A percentile compares a stretch with the other conserved stretches of the same genome.
phyloP scores from a whole-genome alignment of 2,329 filamentous ascomycete species.

The Xylaria sp. region DNA sequence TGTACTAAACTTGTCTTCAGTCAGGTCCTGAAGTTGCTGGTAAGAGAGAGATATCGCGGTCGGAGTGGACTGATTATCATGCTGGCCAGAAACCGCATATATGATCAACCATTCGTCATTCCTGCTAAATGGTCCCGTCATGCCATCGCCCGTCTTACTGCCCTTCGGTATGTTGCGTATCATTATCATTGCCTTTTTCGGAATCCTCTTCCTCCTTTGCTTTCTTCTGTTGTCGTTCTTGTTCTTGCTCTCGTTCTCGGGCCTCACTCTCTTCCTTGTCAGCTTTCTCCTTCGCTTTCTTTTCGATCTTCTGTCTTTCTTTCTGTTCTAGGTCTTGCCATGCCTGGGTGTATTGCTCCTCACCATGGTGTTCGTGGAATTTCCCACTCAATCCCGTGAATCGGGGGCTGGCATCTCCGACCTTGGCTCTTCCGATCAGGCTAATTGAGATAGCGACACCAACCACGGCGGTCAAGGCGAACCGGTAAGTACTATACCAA shows the following conservation, averaged over 20 bases:
- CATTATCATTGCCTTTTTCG: neutral
- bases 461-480: slow-evolving; percentile 85
- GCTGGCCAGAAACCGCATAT: too few species aligned
- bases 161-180: neutral
- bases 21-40: too few species aligned
- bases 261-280: slow-evolving; percentile 21
- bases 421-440: slow-evolving; percentile 75
- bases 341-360: slow-evolving; percentile 36
- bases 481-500: slow-evolving; percentile 89
- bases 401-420: slow-evolving; percentile 41
- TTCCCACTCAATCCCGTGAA: slow-evolving; percentile 37
- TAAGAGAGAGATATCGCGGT: too few species aligned
- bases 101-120: too few species aligned
- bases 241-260: slow-evolving; percentile 11
- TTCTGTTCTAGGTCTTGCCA: slow-evolving; percentile 39
- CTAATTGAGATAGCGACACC: slow-evolving; percentile 75
- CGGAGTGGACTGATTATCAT: too few species aligned
- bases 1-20: too few species aligned
- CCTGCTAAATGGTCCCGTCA: neutral
- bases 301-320: slow-evolving; percentile 31
- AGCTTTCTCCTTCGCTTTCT: slow-evolving; percentile 31
- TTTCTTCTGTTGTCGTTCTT: slow-evolving; percentile 17
- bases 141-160: neutral
- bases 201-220: neutral
- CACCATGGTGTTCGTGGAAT: slow-evolving; percentile 34